phyloP scores from a whole-genome alignment of 73 alveolate species.

The Paramecium biaurelia region DNA sequence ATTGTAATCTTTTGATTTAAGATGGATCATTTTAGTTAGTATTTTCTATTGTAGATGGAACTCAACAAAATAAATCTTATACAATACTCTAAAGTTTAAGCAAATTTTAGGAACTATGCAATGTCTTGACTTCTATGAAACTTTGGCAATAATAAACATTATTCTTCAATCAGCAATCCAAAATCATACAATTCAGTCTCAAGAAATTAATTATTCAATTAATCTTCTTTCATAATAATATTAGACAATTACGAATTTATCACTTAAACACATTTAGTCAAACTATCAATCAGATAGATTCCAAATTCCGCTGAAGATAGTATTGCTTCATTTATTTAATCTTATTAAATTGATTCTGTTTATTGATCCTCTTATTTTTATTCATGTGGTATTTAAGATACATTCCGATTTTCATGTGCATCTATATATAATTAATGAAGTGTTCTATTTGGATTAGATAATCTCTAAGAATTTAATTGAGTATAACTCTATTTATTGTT shows the following conservation, averaged over 20 bases:
- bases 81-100: neutral
- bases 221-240: neutral
- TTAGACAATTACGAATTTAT: neutral
- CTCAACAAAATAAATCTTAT: neutral
- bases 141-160: neutral
- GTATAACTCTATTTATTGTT: neutral
- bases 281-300: neutral
- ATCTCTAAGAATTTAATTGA: neutral
- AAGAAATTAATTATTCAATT: neutral
- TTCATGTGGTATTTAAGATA: neutral
- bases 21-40: neutral
- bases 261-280: neutral
- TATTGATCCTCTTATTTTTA: neutral
- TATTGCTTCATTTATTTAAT: neutral
- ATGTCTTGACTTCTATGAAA: slow-evolving; percentile 2
- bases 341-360: slow-evolving; percentile 4
- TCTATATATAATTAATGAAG: neutral
- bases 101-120: neutral
- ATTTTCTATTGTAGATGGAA: neutral
- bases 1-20: neutral
- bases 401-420: neutral
- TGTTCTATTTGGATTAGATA: neutral
- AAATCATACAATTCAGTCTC: neutral
- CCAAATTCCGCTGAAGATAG: neutral
- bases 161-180: neutral